Evolutionary conservation across 2,329 filamentous ascomycete species (phyloP), one percentile per base, ranked within the genome.

Genomic region (Aspergillus nomiae): DNA sequence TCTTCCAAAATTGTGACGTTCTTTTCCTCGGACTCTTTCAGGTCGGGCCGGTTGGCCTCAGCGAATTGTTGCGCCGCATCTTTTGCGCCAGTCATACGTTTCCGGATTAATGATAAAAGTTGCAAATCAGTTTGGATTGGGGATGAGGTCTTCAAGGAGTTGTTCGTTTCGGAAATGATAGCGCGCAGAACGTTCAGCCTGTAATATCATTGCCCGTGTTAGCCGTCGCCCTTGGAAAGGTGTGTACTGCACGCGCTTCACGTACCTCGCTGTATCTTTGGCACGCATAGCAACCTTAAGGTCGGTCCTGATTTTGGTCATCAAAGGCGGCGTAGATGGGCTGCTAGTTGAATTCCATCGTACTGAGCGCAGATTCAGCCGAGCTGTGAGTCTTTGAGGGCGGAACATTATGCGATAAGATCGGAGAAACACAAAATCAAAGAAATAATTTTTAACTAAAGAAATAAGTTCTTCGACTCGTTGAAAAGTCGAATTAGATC

Each of bases 211-310:
- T 11, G 9, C 30, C 21, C 26, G 57, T 34, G 38, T 58, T 19
- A 60, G 30, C 5, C 24, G 5, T 61, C n/a, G 51, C n/a, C 8
- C 11, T 30, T 16, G 34, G 1, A 32, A 34, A 36, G 19, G 12
- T 24, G 11, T 36, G 6, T 7, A 28, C 21, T 61, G 24, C 24
- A 19, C 16, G 10, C 38, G 14, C 11, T 36, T 26, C 4, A 60
- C 54, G 38, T 73, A 82, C 81, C 80, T 78, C 16, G 77, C 67
- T 26, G 74, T 80, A 64, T 84, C 82, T 71, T 82, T 84, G 19
- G 81, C 81, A 65, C 76, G 76, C 82, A 84, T 83, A 55, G 82
- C 82, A 48, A 71, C 73, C 70, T 83, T 84, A 51, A 84, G 71
- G 69, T 84, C 82, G 63, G 75, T 69, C 59, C 78, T 77, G 61